Base-by-base conservation (phyloP, 2,329 filamentous ascomycete genomes). In the Truncatella angustata region DNA sequence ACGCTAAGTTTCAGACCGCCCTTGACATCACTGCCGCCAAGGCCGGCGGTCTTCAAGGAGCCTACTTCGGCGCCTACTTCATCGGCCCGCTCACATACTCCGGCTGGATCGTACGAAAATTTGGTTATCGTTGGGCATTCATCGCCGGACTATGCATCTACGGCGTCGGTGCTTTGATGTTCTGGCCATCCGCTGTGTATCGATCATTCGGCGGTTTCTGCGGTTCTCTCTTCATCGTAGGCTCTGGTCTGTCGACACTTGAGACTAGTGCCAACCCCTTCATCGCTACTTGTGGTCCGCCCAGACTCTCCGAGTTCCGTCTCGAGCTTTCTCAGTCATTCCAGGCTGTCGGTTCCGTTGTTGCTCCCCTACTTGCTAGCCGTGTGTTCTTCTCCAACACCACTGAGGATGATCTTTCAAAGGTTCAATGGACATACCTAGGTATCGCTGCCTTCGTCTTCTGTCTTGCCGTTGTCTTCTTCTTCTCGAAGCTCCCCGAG, bases 121-220 rank as follows among this genome's bases (percentile, higher is more conserved):
- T 77, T 59, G 85, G 86, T 14, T 88, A 86, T 67, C 79, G 84
- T 49, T 79, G 79, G 52, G 85, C 85, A 30, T 88, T 89, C 66
- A 87, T 89, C 62, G 78, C 80, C 59, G 84, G 50, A 9, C 28
- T 52, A 23, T 32, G 28, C 32, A 47, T 52, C 34, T 47, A 47
- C 32, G 50, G 42, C 11, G 36, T 50, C 36, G 47, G 47, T 20
- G 47, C 47, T 11, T 26, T 50, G 20, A 42, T 50, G 47, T 50
- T 50, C 36, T 50, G 47, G 47, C 47, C 47, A 11, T 40, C 47
- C 7, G 47, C 47, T 36, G 47, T 50, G 24, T 50, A 50, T 26
- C 47, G 47, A 12, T 50, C 47, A 24, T 50, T 50, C 35, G 10
- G 10, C 24, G 47, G 47, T 24, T 50, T 50, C 47, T 50, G 47